These are phyloP conservation scores for Rhodotorula paludigena DNA, from an alignment of 768 basidiomycete genomes.

Conservation along the genomic window DNA sequence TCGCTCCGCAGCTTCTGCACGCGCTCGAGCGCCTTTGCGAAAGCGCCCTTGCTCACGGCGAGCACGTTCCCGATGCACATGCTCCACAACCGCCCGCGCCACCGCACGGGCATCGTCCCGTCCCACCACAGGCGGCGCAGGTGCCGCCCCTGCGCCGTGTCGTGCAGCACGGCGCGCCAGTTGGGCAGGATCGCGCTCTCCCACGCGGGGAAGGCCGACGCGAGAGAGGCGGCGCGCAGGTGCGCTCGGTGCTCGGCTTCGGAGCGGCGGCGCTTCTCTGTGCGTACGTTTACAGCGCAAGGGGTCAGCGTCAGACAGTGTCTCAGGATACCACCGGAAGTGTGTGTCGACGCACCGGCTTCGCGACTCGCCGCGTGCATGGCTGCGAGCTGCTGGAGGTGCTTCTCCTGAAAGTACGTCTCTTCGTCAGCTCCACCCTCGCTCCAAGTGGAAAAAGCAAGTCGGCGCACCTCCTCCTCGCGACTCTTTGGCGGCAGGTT, in stretches of 20 bases:
- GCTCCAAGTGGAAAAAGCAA: background rate
- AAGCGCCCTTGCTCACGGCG: slow-evolving; percentile 70
- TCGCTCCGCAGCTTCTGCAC: slow-evolving; percentile 66
- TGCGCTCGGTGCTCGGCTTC: slow-evolving; percentile 57
- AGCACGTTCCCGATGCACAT: slow-evolving; percentile 76
- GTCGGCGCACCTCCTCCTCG: slow-evolving; percentile 57
- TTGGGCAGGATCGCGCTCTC: slow-evolving; percentile 73
- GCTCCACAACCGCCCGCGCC: slow-evolving; percentile 77
- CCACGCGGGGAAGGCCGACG: slow-evolving; percentile 69
- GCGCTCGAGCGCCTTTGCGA: slow-evolving; percentile 11
- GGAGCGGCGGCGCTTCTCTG: slow-evolving; percentile 66
- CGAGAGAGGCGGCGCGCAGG: slow-evolving; percentile 61
- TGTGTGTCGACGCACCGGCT: slow-evolving; percentile 57
- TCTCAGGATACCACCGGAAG: background rate
- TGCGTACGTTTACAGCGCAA: slow-evolving; percentile 41
- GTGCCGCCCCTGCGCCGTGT: slow-evolving; percentile 1
- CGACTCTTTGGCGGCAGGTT: slow-evolving; percentile 78
- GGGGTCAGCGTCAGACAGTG: too few relatives aligned
- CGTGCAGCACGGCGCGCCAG: slow-evolving; percentile 61
- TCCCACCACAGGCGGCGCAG: slow-evolving; percentile 69
- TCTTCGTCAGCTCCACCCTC: background rate
- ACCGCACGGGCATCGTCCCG: slow-evolving; percentile 70
- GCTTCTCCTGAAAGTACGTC: slow-evolving; percentile 52
- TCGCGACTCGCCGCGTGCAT: slow-evolving; percentile 80
- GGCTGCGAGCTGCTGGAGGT: slow-evolving; percentile 74